These are phyloP conservation scores for Knoxia roxburghii DNA, from an alignment of 257 asterid species.

Conservation along the genomic window DNA sequence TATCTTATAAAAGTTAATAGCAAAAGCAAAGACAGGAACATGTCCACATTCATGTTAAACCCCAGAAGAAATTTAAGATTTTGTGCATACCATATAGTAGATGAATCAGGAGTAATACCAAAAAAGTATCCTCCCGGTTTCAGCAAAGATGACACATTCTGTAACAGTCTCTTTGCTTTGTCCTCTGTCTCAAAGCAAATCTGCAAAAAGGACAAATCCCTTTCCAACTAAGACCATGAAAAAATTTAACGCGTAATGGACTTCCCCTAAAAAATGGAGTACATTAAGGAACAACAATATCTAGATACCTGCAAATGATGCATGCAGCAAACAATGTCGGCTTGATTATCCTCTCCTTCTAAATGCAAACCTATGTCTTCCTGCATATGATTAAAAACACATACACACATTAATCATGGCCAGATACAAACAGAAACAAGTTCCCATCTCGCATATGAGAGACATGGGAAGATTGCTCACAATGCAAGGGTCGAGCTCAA, in stretches of 20 bases:
- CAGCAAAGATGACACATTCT: conserved; percentile 79
- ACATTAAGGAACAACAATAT: neutral
- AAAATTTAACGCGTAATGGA: neutral
- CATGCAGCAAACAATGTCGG: conserved; percentile 86
- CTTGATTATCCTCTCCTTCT: conserved; percentile 69
- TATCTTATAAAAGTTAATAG: neutral
- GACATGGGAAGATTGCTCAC: conserved; percentile 40
- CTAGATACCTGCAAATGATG: conserved; percentile 78
- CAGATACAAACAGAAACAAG: neutral
- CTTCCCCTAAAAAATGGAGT: neutral
- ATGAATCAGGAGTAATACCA: conserved; percentile 95
- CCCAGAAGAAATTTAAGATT: neutral
- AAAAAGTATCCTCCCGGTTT: conserved; percentile 96
- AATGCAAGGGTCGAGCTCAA: conserved; percentile 80
- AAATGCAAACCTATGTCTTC: conserved; percentile 57
- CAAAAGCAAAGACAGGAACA: neutral
- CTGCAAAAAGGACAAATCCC: conserved; percentile 34
- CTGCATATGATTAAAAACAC: conserved; percentile 33
- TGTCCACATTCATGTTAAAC: neutral
- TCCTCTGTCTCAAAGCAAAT: conserved; percentile 86
- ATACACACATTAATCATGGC: neutral
- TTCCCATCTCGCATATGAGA: neutral
- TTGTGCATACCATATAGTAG: conserved; percentile 83
- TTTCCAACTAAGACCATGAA: neutral
- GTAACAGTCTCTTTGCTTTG: conserved; percentile 64